Evolutionary conservation across 441 rosid genomes (phyloP), one percentile per base, ranked within the genome.

Genomic region (Lepidium campestre): DNA sequence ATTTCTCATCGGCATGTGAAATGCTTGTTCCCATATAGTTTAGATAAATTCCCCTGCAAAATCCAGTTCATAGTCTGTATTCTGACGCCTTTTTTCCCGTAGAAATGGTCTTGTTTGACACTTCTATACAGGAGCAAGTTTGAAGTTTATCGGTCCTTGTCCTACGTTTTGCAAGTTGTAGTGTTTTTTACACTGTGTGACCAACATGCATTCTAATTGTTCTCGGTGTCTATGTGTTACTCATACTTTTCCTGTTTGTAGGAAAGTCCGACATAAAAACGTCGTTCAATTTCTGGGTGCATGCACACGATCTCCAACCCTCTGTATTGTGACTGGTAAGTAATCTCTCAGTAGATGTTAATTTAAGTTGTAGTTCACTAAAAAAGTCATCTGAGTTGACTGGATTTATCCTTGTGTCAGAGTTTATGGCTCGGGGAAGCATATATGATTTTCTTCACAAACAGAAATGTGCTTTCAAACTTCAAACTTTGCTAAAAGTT

Each of bases 201-300:
- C 71, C 56, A 36, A 29, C 17, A 29, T 67, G 42, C 50, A 58
- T 56, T 37, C 29, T 68, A 45, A 61, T 19, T 56, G 32, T 36
- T 40, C 11, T 56, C 2, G 27, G 19, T 56, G 10, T 48, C 32
- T 32, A 23, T 23, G 22, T 34, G 42, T 39, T 55, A 47, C 65
- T 56, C 59, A 56, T 23, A 8, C 29, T 46, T 27, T 67, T 11
- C 36, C 20, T 48, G 32, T 68, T 73, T 80, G 77, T 79, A 91
- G 98, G 86, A 94, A 94, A 80, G 80, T 94, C 27, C 85, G 98
- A 29, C 99, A 91, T 74, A 94, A 88, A 81, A 94, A 94, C 71
- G 88, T 94, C 41, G 96, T 94, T 54, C 99, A 91, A 63, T 91
- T 94, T 74, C 85, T 94, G 17, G 99, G 99, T 61, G 99, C 97